These are phyloP conservation scores for Tylopilus vinaceipallidus DNA, from an alignment of 768 basidiomycete species.

Conservation along the genomic window DNA sequence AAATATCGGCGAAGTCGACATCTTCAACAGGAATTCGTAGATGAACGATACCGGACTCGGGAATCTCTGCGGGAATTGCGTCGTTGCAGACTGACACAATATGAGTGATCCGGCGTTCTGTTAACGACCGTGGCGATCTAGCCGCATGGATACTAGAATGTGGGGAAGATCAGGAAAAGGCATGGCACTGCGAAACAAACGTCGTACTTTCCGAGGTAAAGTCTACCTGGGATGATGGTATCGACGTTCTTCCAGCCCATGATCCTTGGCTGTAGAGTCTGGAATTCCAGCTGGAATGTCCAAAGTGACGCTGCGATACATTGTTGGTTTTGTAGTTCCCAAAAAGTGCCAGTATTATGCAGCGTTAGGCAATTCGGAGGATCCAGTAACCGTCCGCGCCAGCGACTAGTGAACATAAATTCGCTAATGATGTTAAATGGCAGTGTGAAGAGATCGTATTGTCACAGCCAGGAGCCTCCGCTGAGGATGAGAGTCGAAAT, in stretches of 20 bases:
- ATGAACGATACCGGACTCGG: constrained; percentile 67
- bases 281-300: constrained; percentile 31
- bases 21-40: constrained; percentile 70
- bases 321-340: constrained; percentile 36
- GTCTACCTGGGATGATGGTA: constrained; percentile 58
- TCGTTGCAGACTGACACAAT: constrained; percentile 77
- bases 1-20: constrained; percentile 65
- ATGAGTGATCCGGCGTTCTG: constrained; percentile 76
- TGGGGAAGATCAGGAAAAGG: constrained; percentile 50
- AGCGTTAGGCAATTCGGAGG: constrained; percentile 29
- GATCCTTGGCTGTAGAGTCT: constrained; percentile 19
- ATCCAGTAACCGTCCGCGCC: constrained; percentile 31
- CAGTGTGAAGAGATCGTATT: constrained; percentile 32
- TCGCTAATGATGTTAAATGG: constrained; percentile 23
- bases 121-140: constrained; percentile 64
- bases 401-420: constrained; percentile 19
- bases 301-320: constrained; percentile 17
- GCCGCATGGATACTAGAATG: constrained; percentile 62
- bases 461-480: constrained; percentile 34
- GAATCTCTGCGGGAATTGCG: constrained; percentile 65
- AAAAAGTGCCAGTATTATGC: constrained; percentile 18
- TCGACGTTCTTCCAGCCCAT: constrained; percentile 66
- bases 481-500: constrained; percentile 23
- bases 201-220: constrained; percentile 76
- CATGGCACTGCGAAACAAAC: constrained; percentile 18